Evolutionary conservation across 2,329 filamentous ascomycete genomes (phyloP).

Genomic region (Fonsecaea monophora): DNA sequence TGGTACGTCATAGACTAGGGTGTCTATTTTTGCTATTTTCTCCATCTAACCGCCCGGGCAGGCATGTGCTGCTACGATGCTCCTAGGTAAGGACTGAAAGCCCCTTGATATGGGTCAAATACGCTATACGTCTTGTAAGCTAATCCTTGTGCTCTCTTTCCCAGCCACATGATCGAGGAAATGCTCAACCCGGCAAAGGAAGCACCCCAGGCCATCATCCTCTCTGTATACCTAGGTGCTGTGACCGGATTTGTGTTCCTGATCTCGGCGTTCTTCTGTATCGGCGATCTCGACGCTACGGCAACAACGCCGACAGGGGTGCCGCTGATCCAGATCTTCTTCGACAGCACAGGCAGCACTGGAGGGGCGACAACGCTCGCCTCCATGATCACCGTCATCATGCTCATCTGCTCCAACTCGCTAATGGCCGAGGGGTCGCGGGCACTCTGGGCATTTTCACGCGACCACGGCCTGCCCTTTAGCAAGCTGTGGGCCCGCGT

Average conservation of each 20-base stretch:
- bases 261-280: slow-evolving; percentile 59
- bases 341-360: slow-evolving; percentile 56
- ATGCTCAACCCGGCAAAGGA: slow-evolving; percentile 57
- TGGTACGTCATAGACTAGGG: slow-evolving; percentile 40
- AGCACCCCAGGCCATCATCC: slow-evolving; percentile 57
- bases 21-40: not conserved
- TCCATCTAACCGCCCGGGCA: slow-evolving; percentile 38
- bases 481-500: slow-evolving; percentile 51
- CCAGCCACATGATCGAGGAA: slow-evolving; percentile 63
- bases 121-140: not conserved
- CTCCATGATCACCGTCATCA: slow-evolving; percentile 58
- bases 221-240: slow-evolving; percentile 54
- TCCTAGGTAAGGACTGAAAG: slow-evolving; percentile 13
- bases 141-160: not conserved
- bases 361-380: slow-evolving; percentile 55
- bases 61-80: slow-evolving; percentile 46
- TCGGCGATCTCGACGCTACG: slow-evolving; percentile 57
- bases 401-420: slow-evolving; percentile 51
- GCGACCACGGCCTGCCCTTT: slow-evolving; percentile 58
- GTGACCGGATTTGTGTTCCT: slow-evolving; percentile 59
- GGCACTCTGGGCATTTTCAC: slow-evolving; percentile 50
- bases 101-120: not conserved
- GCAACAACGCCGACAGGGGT: slow-evolving; percentile 57
- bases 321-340: slow-evolving; percentile 61
- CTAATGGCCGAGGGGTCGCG: slow-evolving; percentile 37